Conservation (phyloP, 2,329 filamentous ascomycete species). For the Pseudogymnoascus sp. region DNA sequence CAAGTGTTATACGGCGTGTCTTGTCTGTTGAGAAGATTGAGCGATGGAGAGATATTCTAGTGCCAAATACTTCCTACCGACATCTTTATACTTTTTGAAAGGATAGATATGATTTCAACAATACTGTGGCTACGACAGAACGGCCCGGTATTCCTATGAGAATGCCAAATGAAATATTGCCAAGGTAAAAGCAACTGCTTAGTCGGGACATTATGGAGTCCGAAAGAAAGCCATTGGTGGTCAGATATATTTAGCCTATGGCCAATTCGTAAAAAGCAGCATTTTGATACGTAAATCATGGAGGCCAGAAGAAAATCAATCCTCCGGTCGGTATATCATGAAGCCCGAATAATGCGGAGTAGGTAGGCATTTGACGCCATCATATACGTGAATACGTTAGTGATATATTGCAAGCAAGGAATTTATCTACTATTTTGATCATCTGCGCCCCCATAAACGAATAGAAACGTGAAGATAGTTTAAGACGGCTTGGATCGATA, state of each 20-base stretch:
- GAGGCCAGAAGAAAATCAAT: background rate
- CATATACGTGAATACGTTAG: background rate
- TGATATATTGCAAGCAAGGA: constrained; percentile 1
- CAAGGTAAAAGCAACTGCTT: background rate
- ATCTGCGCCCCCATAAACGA: background rate
- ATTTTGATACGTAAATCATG: background rate
- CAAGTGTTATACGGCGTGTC: background rate
- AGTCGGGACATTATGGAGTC: background rate
- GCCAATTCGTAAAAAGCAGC: background rate
- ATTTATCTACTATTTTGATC: background rate
- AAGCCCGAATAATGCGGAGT: background rate
- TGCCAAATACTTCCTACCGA: background rate
- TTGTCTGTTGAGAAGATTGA: background rate
- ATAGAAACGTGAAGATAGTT: background rate
- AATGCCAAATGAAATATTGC: background rate
- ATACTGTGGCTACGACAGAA: background rate
- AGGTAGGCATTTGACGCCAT: background rate
- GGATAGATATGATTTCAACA: background rate
- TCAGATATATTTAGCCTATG: background rate
- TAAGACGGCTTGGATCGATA: background rate
- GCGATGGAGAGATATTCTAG: background rate
- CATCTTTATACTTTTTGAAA: background rate
- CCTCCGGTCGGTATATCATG: background rate
- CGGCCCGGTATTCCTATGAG: constrained; percentile 4
- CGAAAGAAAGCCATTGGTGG: background rate